Conservation (phyloP, 2,329 filamentous ascomycete species). For the Ascochyta koolunga region DNA sequence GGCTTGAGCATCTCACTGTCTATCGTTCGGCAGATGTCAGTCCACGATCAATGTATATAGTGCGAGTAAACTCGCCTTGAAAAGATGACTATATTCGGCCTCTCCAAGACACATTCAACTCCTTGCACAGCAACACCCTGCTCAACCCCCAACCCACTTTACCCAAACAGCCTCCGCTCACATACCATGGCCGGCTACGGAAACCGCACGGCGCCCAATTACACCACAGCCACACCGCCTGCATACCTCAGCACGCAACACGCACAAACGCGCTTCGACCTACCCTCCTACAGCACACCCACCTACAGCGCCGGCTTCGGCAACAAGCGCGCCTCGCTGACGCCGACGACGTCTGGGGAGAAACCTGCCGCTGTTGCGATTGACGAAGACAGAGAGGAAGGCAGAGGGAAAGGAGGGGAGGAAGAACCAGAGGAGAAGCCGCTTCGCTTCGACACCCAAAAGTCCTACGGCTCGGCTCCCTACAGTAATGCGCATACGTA, state of each 20-base stretch:
- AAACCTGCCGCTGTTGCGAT: neutral
- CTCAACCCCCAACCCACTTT: neutral
- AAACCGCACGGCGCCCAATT: conserved; percentile 40
- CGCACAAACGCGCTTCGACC: conserved; percentile 36
- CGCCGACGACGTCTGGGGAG: neutral
- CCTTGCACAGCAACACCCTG: too few species aligned
- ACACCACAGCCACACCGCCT: conserved; percentile 7
- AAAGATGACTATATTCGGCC: too few species aligned
- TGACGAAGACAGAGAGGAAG: neutral
- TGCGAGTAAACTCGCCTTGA: neutral
- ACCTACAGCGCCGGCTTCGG: conserved; percentile 12
- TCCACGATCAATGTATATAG: neutral
- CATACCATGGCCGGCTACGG: conserved; percentile 44
- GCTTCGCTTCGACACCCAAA: neutral
- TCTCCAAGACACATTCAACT: neutral
- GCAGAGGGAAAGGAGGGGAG: too few species aligned
- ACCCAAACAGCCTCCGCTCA: neutral
- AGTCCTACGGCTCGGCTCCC: conserved; percentile 25
- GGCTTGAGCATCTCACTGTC: conserved; percentile 17
- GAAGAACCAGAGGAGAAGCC: neutral
- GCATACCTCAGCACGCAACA: conserved; percentile 26
- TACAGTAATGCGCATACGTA: conserved; percentile 33
- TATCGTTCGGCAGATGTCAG: neutral
- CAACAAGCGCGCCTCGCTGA: conserved; percentile 6
- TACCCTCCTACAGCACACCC: conserved; percentile 8